Evolutionary conservation across 1,139 yeast species (phyloP).

Genomic region (Protomyces inundatus): DNA sequence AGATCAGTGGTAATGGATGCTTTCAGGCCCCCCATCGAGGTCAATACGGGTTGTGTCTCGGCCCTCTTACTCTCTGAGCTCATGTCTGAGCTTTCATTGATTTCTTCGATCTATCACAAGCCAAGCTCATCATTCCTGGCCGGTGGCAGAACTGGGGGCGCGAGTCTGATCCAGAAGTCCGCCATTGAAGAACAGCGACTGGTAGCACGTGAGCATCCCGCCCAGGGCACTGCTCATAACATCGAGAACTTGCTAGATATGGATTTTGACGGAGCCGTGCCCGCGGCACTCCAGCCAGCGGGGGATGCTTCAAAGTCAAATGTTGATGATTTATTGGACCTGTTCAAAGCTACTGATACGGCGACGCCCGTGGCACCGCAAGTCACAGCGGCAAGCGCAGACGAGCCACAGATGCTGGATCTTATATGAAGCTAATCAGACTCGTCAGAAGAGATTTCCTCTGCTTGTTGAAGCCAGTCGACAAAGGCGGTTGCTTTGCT

Average conservation of each 20-base stretch:
- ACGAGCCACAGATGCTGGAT: not conserved
- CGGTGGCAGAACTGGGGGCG: slow-evolving; percentile 42
- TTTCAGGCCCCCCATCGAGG: slow-evolving; percentile 63
- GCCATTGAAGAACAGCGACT: slow-evolving; percentile 72
- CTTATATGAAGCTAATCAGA: slow-evolving; percentile 2
- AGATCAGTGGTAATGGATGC: slow-evolving; percentile 51
- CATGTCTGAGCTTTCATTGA: slow-evolving; percentile 69
- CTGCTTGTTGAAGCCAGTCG: slow-evolving; percentile 22
- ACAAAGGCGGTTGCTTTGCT: slow-evolving; percentile 11
- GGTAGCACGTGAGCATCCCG: slow-evolving; percentile 72
- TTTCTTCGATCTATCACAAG: slow-evolving; percentile 84
- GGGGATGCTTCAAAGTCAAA: not conserved
- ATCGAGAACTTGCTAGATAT: slow-evolving; percentile 83
- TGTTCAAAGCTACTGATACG: not conserved
- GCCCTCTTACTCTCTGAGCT: slow-evolving; percentile 64
- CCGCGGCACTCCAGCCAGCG: slow-evolving; percentile 16
- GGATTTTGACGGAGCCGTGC: slow-evolving; percentile 47
- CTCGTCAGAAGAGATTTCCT: slow-evolving; percentile 7
- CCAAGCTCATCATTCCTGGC: slow-evolving; percentile 68
- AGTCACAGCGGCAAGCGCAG: not conserved
- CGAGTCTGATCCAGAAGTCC: slow-evolving; percentile 46
- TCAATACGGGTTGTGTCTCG: slow-evolving; percentile 60
- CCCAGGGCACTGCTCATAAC: slow-evolving; percentile 46
- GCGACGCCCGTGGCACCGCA: not conserved
- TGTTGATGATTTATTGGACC: not conserved